Conservation (phyloP, 805 yeast species). For the Myxozyma sirexii region DNA sequence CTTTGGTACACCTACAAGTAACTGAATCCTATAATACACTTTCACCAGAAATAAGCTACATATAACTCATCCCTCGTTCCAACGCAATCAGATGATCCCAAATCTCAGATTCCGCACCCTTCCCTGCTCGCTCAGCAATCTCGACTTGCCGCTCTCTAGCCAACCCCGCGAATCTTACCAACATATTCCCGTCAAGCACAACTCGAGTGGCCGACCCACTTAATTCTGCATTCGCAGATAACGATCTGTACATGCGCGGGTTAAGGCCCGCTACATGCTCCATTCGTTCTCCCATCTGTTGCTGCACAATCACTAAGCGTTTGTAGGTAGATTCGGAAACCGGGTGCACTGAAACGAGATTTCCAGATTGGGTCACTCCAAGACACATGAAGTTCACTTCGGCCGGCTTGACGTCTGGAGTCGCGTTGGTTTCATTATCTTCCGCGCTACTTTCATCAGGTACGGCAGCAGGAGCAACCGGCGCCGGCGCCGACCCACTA, state of each 20-base stretch:
- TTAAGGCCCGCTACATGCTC: conserved; percentile 76
- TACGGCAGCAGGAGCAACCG: neutral
- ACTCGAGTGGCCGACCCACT: conserved; percentile 20
- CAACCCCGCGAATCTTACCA: conserved; percentile 16
- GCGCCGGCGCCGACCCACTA: too few species aligned
- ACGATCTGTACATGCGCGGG: conserved; percentile 49
- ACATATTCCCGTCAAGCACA: conserved; percentile 30
- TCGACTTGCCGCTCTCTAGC: conserved; percentile 25
- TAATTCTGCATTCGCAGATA: conserved; percentile 12
- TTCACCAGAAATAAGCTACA: conserved; percentile 13
- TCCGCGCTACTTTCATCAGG: conserved; percentile 8
- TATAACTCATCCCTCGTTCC: conserved; percentile 29
- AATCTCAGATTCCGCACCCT: conserved; percentile 23
- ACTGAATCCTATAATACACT: neutral
- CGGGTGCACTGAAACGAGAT: conserved; percentile 72
- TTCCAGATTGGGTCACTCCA: conserved; percentile 80
- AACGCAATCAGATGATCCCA: conserved; percentile 31
- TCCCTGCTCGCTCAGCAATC: conserved; percentile 30
- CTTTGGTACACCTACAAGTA: too few species aligned
- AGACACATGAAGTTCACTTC: conserved; percentile 50
- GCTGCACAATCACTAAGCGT: conserved; percentile 80
- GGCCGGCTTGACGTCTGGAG: neutral
- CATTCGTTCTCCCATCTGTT: conserved; percentile 80
- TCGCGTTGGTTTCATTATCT: neutral
- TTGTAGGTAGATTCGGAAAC: conserved; percentile 74